Conservation (phyloP, 441 rosid genomes). For the Croton laevigatus region DNA sequence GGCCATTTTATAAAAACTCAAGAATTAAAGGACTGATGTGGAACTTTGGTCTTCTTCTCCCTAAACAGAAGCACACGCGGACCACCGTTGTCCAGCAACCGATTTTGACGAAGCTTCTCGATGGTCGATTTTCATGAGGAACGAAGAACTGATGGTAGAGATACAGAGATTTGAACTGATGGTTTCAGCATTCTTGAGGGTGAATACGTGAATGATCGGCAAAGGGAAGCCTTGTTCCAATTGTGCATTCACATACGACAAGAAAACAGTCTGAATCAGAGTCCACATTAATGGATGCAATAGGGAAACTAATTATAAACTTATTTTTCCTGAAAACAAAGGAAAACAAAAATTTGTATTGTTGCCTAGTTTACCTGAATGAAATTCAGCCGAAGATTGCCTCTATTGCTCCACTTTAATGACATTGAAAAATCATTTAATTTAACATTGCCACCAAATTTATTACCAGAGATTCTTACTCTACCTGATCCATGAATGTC, state of each 20-base stretch:
- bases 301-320: conserved; percentile 8
- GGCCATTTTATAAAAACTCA: no score
- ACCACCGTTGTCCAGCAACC: no score
- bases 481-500: conserved; percentile 63
- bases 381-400: conserved; percentile 67
- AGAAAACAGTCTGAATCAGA: conserved; percentile 64
- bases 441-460: conserved; percentile 73
- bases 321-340: not conserved
- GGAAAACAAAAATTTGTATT: not conserved
- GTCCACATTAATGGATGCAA: conserved; percentile 88
- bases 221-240: conserved; percentile 73
- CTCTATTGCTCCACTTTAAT: conserved; percentile 79
- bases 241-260: conserved; percentile 68
- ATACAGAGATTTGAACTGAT: conserved; percentile 41
- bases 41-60: no score
- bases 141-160: no score
- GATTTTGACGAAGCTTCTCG: no score
- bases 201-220: conserved; percentile 86
- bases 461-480: conserved; percentile 63
- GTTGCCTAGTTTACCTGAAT: conserved; percentile 51
- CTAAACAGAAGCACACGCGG: no score
- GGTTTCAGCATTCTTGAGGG: conserved; percentile 59
- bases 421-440: conserved; percentile 70
- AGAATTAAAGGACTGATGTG: no score
- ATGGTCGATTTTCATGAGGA: no score